phyloP scores from a whole-genome alignment of 805 yeast genomes.

The Metschnikowia borealis region DNA sequence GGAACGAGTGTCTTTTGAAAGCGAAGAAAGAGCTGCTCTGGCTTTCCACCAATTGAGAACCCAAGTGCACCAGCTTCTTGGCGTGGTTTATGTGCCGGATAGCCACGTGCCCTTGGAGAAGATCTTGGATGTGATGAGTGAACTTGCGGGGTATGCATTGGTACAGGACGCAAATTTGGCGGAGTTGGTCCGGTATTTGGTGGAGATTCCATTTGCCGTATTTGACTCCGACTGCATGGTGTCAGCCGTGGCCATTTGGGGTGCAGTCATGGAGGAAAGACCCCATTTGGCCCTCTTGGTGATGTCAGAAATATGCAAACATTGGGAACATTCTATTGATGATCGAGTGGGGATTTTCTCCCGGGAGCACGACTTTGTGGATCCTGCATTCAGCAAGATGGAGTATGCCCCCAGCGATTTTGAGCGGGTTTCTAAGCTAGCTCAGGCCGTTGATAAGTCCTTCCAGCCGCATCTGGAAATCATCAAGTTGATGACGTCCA shows the following conservation, averaged over 20 bases:
- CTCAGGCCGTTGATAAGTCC: slow-evolving; percentile 44
- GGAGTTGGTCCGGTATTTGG: slow-evolving; percentile 48
- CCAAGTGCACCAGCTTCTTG: slow-evolving; percentile 20
- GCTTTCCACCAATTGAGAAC: slow-evolving; percentile 27
- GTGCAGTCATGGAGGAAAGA: slow-evolving; percentile 66
- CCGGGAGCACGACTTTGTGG: slow-evolving; percentile 46
- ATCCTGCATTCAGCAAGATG: slow-evolving; percentile 71
- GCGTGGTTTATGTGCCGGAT: slow-evolving; percentile 6
- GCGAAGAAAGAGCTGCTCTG: slow-evolving; percentile 24
- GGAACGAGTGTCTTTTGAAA: slow-evolving; percentile 27
- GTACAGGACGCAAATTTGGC: slow-evolving; percentile 39
- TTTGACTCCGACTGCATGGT: slow-evolving; percentile 60
- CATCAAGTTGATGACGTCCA: slow-evolving; percentile 64
- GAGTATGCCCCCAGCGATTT: slow-evolving; percentile 85
- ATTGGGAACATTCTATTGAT: slow-evolving; percentile 66
- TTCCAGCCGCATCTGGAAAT: slow-evolving; percentile 68
- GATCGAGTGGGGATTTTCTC: slow-evolving; percentile 63
- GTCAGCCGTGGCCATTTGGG: slow-evolving; percentile 74
- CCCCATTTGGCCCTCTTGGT: slow-evolving; percentile 55
- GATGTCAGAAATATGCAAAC: slow-evolving; percentile 61
- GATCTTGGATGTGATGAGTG: slow-evolving; percentile 43
- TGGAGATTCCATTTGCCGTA: slow-evolving; percentile 64
- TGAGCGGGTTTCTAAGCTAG: slow-evolving; percentile 48
- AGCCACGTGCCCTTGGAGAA: slow-evolving; percentile 20
- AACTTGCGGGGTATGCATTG: slow-evolving; percentile 35